Evolutionary conservation across 768 basidiomycete species (phyloP).

Genomic region (Boletus fagicola): DNA sequence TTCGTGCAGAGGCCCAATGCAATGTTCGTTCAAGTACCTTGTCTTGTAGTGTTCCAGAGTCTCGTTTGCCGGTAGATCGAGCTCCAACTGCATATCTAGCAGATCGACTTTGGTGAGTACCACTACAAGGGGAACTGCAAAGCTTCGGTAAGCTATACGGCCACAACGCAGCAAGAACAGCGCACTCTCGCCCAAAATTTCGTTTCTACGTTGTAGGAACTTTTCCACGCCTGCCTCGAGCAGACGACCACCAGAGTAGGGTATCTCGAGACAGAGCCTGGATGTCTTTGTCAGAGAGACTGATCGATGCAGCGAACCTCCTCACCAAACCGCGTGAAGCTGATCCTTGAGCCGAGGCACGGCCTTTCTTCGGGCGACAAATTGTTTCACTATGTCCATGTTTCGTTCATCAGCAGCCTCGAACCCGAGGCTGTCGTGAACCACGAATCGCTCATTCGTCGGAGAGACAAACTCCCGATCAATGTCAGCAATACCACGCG

Average conservation of each 20-base stretch:
- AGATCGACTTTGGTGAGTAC: constrained; percentile 19
- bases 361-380: constrained; percentile 4
- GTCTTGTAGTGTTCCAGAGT: not conserved
- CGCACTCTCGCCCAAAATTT: constrained; percentile 11
- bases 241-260: constrained; percentile 14
- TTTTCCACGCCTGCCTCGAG: constrained; percentile 14
- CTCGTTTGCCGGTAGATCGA: not conserved
- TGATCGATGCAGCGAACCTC: not conserved
- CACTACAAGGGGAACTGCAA: constrained; percentile 11
- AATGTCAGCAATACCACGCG: constrained; percentile 12
- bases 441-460: constrained; percentile 13
- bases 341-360: constrained; percentile 3
- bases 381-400: constrained; percentile 2
- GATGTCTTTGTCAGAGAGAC: not conserved
- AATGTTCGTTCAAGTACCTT: not conserved
- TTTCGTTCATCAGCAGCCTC: constrained; percentile 11
- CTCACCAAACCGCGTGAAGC: constrained; percentile 18
- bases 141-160: not conserved
- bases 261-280: constrained; percentile 20
- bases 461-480: constrained; percentile 14
- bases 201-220: constrained; percentile 3
- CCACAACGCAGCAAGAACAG: not conserved
- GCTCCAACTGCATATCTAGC: constrained; percentile 1
- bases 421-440: constrained; percentile 20
- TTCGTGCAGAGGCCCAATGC: not conserved